Evolutionary conservation across 2,329 filamentous ascomycete genomes (phyloP), one percentile per base, ranked within the genome.

Genomic region (Dryadomyces quercivorus): DNA sequence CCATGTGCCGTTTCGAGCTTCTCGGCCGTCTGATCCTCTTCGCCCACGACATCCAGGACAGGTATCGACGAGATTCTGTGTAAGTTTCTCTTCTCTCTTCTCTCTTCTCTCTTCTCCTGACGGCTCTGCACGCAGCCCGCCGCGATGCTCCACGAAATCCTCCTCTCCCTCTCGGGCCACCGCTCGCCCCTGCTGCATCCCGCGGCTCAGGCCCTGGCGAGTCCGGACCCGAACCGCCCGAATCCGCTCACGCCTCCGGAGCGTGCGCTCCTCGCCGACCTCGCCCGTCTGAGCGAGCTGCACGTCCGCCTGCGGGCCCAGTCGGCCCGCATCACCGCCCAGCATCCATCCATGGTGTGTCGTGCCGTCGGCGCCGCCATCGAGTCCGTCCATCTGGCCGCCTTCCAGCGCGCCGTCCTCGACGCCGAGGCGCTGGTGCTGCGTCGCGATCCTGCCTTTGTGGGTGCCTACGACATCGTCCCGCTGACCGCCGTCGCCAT

Each of bases 101-200:
- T 5, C 7, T 9, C 7, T 16, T 16, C 13, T 5, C 38, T 36
- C 15, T 10, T 36, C 22, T 18, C 7, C 18, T n/a, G 31, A 26
- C 7, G 12, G 13, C 6, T 20, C 34, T 26, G 13, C 34, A 12
- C 6, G 12, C 50, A 26, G 36, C 9, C 21, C 38, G 6, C 12
- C 44, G 36, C 61, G 61, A 98, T 98, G 93, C 87, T 98, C 69
- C 93, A 97, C 80, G 93, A 98, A 77, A 89, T 98, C 73, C 83
- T 97, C 70, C 85, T 98, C 70, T 92, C 91, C 69, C 84, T 97
- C 70, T 94, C 91, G 64, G 92, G 93, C 61, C 88, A 97, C 72
- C 86, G 88, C 60, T 96, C 92, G 60, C 86, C 90, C 61, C 81
- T 97, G 66, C 86, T 96, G 72, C 36, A 40, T 12, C 36, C 36